Evolutionary conservation across 352 stramenopile species (phyloP), one percentile per base, ranked within the genome.

Genomic region (Peronospora farinosa): DNA sequence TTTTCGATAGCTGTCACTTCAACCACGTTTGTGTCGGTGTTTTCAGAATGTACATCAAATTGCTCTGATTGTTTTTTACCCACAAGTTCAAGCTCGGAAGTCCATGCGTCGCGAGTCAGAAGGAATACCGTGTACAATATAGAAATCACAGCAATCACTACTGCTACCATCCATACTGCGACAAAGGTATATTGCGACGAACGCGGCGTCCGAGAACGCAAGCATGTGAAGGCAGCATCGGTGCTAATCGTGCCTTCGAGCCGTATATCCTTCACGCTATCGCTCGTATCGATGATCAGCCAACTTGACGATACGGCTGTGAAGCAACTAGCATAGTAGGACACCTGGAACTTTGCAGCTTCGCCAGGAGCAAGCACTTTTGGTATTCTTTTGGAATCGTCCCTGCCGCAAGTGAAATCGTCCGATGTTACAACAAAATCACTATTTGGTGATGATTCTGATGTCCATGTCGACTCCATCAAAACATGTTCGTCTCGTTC

Each of bases 281-380:
- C 60, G 36, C 61, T 68, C 0, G 54, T 65, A 25, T 67, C 47
- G 36, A 78, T 52, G 16, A 58, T n/a, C n/a, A 78, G 36, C 52
- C 53, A 66, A 11, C 48, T 58, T 28, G 57, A 23, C 9, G 51
- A 43, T 13, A 9, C 57, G 8, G 41, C 16, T n/a, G 47, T 21
- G 35, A 53, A 62, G 37, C 69, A 78, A 42, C 44, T 66, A 10
- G 65, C 45, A 21, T 40, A 40, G 37, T 69, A 75, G 12, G 54
- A 57, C 23, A 68, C 50, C 6, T 37, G 38, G 51, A 54, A 42
- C 25, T 25, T 39, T 16, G 43, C 48, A 30, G 42, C 38, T 37
- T 52, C 41, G 2, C 47, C 50, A 40, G 59, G 32, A 36, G 33
- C 21, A 31, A 68, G 49, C 7, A 53, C 28, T 21, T 25, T 62